phyloP scores from a whole-genome alignment of 2,329 filamentous ascomycete species.

The Capronia epimyces region DNA sequence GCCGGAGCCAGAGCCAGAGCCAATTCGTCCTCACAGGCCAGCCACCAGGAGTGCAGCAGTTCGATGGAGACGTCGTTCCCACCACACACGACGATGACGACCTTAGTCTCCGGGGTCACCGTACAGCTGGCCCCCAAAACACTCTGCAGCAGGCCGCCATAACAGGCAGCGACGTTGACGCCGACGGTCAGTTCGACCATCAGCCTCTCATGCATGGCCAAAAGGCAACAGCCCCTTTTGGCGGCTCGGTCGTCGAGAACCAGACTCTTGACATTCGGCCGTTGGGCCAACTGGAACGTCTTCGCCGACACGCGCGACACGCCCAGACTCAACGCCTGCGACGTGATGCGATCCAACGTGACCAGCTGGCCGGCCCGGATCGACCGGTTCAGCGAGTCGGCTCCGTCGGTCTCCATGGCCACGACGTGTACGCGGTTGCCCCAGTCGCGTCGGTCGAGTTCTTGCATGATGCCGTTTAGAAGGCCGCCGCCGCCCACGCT shows the following conservation, averaged over 20 bases:
- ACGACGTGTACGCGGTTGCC: slow-evolving; percentile 48
- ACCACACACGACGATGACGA: slow-evolving; percentile 82
- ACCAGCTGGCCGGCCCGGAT: slow-evolving; percentile 52
- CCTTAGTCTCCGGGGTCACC: slow-evolving; percentile 60
- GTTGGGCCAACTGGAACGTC: slow-evolving; percentile 60
- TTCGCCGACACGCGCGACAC: slow-evolving; percentile 62
- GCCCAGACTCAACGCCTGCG: slow-evolving; percentile 67
- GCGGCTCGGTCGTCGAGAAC: slow-evolving; percentile 72
- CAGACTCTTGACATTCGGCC: slow-evolving; percentile 49
- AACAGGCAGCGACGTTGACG: slow-evolving; percentile 53
- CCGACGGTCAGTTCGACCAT: slow-evolving; percentile 82
- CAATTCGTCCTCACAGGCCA: too few species aligned
- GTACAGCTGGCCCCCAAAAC: slow-evolving; percentile 1
- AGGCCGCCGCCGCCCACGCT: slow-evolving; percentile 75
- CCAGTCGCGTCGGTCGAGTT: slow-evolving; percentile 44
- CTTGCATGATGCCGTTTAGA: slow-evolving; percentile 68
- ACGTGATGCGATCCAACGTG: slow-evolving; percentile 65
- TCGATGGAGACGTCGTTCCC: slow-evolving; percentile 61
- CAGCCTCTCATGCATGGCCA: slow-evolving; percentile 74
- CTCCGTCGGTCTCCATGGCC: slow-evolving; percentile 69
- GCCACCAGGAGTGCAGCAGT: slow-evolving; percentile 42
- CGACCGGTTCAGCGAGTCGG: slow-evolving; percentile 61
- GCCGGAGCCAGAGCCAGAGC: too few species aligned
- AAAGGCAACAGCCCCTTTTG: slow-evolving; percentile 65
- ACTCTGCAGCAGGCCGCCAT: slow-evolving; percentile 1